Conservation (phyloP, 176 grass and related monocot species). For the Avena eriantha region DNA sequence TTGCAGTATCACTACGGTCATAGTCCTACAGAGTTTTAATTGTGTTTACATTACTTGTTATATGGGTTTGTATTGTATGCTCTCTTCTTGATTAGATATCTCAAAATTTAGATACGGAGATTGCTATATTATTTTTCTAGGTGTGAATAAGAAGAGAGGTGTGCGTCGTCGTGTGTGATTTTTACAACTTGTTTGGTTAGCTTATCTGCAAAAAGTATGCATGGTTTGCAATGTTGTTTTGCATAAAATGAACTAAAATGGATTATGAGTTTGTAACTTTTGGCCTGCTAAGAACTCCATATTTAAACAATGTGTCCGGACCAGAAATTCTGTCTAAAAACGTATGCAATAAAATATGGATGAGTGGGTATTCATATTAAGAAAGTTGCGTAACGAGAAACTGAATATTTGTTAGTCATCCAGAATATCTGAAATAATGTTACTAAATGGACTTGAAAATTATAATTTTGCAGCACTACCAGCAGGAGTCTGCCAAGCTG, state of each 20-base stretch:
- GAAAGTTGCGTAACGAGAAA: neutral
- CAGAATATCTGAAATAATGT: neutral
- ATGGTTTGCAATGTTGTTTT: neutral
- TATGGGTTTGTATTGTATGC: neutral
- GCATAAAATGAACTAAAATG: neutral
- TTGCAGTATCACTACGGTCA: neutral
- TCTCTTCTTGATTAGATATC: neutral
- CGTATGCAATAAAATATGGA: neutral
- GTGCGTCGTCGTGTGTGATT: neutral
- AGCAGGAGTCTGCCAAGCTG: constrained; percentile 82
- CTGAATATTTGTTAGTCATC: neutral
- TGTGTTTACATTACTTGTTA: neutral
- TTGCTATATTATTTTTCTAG: neutral
- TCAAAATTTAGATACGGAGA: neutral
- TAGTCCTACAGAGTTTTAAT: neutral
- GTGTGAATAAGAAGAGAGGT: no score
- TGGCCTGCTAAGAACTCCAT: neutral
- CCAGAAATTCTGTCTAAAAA: neutral
- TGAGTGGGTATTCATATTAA: neutral
- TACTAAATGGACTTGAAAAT: neutral
- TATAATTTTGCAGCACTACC: constrained; percentile 69
- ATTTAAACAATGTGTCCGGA: neutral
- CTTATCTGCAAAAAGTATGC: neutral
- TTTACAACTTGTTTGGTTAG: neutral
- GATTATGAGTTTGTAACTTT: neutral